Base-by-base conservation (phyloP, 371 early-diverging fungal genomes). In the Globomyces sp. region DNA sequence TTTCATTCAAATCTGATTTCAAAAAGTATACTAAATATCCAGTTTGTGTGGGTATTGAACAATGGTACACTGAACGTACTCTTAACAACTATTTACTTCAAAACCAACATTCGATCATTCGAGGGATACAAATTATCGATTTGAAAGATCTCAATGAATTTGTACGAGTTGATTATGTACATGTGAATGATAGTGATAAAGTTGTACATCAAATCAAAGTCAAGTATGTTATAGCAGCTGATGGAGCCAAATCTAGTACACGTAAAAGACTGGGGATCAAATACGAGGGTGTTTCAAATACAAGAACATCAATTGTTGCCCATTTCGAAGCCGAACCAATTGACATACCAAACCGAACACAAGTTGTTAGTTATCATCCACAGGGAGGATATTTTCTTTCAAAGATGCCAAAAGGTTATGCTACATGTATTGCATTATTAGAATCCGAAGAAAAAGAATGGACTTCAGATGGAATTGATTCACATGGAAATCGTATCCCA, bases 371-470 rank as follows among this genome's bases (percentile, higher is more conserved):
- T 24, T 24, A 24, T 24, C 24, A 24, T 24, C 24, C 24, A 24
- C 24, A 24, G 24, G 24, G 24, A 24, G 24, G 24, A 24, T 24
- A 24, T 24, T 24, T 24, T 24, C 24, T 24, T 24, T 24, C 24
- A 24, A 24, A 24, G 24, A 24, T 24, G 24, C 24, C 24, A 24
- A 24, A 24, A 24, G 24, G 24, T 24, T 24, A 24, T 24, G 24
- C 24, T 24, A 24, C 24, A 24, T 24, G 24, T 24, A 24, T 51
- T 11, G 52, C 11, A 5, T 51, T 51, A 24, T 51, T 34, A 5
- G 52, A 51, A 51, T 36, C 34, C 13, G 55, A 24, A 55, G 40
- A 55, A 39, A 40, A 55, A 9, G n/a, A 55, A n/a, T 55, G 36
- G 36, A 40, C 40, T 9, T 55, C 55, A 9, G 55, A 55, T 55